These are phyloP conservation scores for Penicillium sp. DNA, from an alignment of 2,329 filamentous ascomycete genomes.

Conservation along the genomic window DNA sequence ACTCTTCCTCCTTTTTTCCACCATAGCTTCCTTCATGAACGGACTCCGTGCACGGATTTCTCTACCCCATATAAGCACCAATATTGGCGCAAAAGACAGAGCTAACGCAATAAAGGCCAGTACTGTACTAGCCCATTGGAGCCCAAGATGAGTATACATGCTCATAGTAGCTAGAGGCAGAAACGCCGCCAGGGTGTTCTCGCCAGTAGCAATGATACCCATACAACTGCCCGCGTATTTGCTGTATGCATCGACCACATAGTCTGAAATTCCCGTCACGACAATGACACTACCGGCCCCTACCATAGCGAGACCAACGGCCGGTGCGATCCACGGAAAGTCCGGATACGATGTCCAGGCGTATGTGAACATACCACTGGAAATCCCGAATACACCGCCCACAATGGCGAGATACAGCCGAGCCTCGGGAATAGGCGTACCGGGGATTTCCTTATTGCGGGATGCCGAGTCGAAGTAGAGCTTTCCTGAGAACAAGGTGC, in stretches of 20 bases:
- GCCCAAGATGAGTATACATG: constrained; percentile 39
- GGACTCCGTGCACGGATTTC: constrained; percentile 31
- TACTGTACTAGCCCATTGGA: constrained; percentile 41
- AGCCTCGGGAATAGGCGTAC: constrained; percentile 43
- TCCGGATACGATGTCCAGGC: constrained; percentile 34
- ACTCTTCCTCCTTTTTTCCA: constrained; percentile 23
- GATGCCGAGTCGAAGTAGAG: constrained; percentile 30
- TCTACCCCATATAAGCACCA: constrained; percentile 38
- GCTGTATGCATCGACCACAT: constrained; percentile 49
- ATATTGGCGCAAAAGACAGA: constrained; percentile 34
- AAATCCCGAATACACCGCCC: constrained; percentile 32
- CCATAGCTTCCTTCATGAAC: constrained; percentile 24
- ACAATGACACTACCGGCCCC: constrained; percentile 44
- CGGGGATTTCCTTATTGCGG: constrained; percentile 39
- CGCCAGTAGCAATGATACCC: constrained; percentile 44
- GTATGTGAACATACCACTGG: constrained; percentile 37
- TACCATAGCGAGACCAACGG: constrained; percentile 34
- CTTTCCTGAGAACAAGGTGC: constrained; percentile 29
- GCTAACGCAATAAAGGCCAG: constrained; percentile 40
- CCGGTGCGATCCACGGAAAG: constrained; percentile 36
- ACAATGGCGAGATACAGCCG: constrained; percentile 43
- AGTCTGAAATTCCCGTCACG: constrained; percentile 48
- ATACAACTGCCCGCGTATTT: constrained; percentile 48
- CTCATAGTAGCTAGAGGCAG: constrained; percentile 42
- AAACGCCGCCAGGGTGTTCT: constrained; percentile 44